Conservation (phyloP, 768 basidiomycete genomes). For the Nidularia sp. region DNA sequence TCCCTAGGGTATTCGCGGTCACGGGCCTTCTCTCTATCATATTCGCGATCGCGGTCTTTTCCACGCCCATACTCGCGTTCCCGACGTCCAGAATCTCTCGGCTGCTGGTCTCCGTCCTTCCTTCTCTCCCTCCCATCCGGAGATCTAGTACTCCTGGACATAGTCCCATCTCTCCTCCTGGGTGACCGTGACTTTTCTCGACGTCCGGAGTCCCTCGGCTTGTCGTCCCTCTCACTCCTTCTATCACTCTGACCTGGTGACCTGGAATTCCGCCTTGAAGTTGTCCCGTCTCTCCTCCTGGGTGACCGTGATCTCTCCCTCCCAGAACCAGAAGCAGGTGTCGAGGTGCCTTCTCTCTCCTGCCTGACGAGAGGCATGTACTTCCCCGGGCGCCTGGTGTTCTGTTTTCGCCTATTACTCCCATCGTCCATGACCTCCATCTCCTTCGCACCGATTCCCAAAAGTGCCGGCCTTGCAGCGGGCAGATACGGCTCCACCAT, state of each 20-base stretch:
- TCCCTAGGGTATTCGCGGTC: too few species aligned
- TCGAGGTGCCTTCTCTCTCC: conserved; percentile 43
- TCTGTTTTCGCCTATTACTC: conserved; percentile 33
- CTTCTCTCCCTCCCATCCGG: neutral
- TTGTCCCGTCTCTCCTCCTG: conserved; percentile 20
- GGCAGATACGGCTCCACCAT: conserved; percentile 80
- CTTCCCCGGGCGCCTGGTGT: conserved; percentile 53
- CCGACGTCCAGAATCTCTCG: too few species aligned
- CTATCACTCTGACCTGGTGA: conserved; percentile 40
- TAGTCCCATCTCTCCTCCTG: too few species aligned
- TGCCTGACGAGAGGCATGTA: conserved; percentile 82
- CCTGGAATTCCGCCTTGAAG: conserved; percentile 47
- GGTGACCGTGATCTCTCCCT: conserved; percentile 34
- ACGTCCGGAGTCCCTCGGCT: conserved; percentile 10
- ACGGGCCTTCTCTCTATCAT: conserved; percentile 9
- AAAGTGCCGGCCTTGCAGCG: conserved; percentile 71
- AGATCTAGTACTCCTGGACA: neutral
- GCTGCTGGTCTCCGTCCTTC: neutral
- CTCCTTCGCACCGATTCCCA: conserved; percentile 95
- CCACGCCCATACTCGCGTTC: conserved; percentile 12
- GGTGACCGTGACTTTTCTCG: conserved; percentile 9
- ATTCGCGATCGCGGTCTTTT: conserved; percentile 8
- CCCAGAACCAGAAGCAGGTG: conserved; percentile 15
- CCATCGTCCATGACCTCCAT: conserved; percentile 70
- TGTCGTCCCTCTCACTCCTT: conserved; percentile 23